Evolutionary conservation across 306 rosid species (phyloP).

Genomic region (Acacia crassicarpa): DNA sequence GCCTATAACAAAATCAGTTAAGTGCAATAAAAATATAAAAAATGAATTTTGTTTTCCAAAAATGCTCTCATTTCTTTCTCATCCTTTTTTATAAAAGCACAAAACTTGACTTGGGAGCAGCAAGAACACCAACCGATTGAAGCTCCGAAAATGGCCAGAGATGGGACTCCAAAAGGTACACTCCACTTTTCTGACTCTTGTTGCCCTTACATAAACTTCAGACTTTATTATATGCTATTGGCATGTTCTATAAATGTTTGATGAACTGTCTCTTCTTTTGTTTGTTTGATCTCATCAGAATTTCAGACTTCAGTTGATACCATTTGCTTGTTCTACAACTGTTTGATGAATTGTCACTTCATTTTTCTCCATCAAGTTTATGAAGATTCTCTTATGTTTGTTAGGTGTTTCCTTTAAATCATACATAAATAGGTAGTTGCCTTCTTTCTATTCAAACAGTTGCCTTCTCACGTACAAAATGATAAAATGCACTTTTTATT

Average conservation of each 20-base stretch:
- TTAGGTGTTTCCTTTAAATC: background rate
- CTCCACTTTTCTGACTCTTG: background rate
- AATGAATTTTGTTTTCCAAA: no score
- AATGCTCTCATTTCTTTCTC: no score
- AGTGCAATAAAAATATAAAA: no score
- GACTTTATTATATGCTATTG: background rate
- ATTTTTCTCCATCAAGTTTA: background rate
- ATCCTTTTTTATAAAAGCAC: background rate
- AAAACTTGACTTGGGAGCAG: background rate
- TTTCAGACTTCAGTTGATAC: background rate
- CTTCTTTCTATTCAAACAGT: background rate
- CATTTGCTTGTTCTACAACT: background rate
- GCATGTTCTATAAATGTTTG: background rate
- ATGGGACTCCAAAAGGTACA: slow-evolving; percentile 15
- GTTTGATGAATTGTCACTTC: background rate
- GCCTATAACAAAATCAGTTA: no score
- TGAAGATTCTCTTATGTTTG: background rate
- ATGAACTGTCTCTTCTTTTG: background rate
- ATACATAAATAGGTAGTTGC: background rate
- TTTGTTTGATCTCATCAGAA: background rate
- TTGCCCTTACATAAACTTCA: no score
- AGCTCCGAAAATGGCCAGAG: slow-evolving; percentile 28
- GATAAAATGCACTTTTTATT: background rate
- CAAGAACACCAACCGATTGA: background rate
- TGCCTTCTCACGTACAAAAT: background rate